phyloP scores from a whole-genome alignment of 176 grass and related monocot species.

The Pharus latifolius region DNA sequence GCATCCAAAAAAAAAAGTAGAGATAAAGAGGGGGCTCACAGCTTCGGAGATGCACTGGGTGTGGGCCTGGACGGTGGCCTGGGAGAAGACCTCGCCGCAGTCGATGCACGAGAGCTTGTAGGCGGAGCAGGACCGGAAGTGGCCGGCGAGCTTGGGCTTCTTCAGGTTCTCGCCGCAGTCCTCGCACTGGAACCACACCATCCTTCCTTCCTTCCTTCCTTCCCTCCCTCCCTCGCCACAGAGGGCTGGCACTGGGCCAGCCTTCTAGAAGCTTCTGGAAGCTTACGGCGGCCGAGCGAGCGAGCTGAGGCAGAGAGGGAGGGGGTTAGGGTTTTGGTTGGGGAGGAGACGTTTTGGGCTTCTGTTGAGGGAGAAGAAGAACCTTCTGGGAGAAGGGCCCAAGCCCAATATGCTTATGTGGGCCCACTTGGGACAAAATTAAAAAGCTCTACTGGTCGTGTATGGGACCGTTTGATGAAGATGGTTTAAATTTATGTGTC shows the following conservation, averaged over 20 bases:
- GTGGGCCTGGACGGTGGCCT: conserved; percentile 64
- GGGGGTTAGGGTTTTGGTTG: conserved; percentile 6
- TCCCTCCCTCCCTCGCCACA: no score
- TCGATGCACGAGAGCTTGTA: conserved; percentile 95
- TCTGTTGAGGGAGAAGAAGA: no score
- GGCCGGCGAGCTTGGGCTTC: conserved; percentile 88
- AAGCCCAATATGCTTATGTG: no score
- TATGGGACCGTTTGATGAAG: no score
- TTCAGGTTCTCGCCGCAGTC: conserved; percentile 86
- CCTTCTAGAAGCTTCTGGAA: neutral
- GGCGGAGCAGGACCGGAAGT: conserved; percentile 90
- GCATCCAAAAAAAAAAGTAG: neutral
- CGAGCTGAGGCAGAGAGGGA: no score
- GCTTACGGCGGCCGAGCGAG: neutral
- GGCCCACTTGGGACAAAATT: no score
- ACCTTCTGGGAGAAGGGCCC: no score
- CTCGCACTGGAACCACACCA: conserved; percentile 99
- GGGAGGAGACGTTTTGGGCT: no score
- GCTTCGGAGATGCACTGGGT: conserved; percentile 92
- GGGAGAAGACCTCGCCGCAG: conserved; percentile 62
- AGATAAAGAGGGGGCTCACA: conserved; percentile 20
- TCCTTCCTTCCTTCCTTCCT: conserved; percentile 15
- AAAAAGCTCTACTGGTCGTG: no score
- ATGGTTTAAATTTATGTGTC: no score
- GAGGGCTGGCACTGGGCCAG: no score